Conservation (phyloP, 768 basidiomycete species). For the Cantharellus anzutake region DNA sequence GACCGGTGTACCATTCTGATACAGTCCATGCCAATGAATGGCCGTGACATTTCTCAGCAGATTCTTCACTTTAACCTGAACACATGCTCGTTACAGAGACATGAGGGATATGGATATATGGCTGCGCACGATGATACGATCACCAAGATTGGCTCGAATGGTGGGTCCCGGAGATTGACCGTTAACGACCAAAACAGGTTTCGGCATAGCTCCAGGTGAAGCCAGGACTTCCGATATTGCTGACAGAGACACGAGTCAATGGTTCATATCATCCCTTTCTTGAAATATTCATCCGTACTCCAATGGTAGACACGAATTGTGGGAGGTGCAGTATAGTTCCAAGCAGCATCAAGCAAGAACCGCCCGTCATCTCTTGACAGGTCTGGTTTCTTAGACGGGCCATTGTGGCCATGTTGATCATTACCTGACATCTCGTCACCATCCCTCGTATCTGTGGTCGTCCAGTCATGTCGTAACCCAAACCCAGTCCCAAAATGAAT, state of each 20-base stretch:
- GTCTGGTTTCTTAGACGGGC: too few relatives aligned
- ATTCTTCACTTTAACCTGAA: slow-evolving; percentile 3
- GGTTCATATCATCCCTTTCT: too few relatives aligned
- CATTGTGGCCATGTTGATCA: too few relatives aligned
- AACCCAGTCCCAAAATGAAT: too few relatives aligned
- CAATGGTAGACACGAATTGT: neutral
- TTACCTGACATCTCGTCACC: too few relatives aligned
- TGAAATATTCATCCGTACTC: neutral
- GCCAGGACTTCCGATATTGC: neutral
- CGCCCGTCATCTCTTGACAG: neutral
- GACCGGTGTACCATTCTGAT: slow-evolving; percentile 6
- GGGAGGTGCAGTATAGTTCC: neutral
- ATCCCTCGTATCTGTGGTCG: too few relatives aligned
- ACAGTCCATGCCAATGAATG: slow-evolving; percentile 12
- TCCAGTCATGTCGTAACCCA: too few relatives aligned
- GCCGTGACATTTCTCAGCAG: slow-evolving; percentile 1
- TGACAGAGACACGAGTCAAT: neutral
- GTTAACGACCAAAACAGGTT: slow-evolving; percentile 10
- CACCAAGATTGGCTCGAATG: slow-evolving; percentile 10
- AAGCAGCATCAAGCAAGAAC: neutral
- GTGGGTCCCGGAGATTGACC: slow-evolving; percentile 9
- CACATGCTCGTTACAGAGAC: neutral
- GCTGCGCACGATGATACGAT: slow-evolving; percentile 1
- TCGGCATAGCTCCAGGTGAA: neutral
- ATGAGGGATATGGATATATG: neutral